Evolutionary conservation across 2,329 filamentous ascomycete species (phyloP).

Genomic region (Taxawa tesnikishii): DNA sequence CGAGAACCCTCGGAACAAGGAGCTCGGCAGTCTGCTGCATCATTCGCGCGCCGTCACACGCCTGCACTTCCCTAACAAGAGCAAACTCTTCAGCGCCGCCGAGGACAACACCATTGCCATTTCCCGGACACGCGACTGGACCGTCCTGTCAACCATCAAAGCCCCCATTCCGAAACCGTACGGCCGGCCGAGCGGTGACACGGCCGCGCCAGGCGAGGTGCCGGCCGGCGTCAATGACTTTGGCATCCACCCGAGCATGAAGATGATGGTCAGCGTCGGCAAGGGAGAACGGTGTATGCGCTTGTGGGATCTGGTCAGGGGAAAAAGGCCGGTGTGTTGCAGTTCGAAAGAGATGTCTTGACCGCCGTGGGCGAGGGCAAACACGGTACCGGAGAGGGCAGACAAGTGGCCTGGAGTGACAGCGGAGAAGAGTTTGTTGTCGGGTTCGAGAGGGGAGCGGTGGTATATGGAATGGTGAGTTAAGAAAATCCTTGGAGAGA

Average conservation of each 20-base stretch:
- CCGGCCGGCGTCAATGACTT: slow-evolving; percentile 91
- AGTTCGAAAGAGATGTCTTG: slow-evolving; percentile 64
- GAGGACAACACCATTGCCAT: slow-evolving; percentile 90
- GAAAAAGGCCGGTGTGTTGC: slow-evolving; percentile 90
- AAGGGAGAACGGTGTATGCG: slow-evolving; percentile 85
- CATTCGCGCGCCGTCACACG: slow-evolving; percentile 73
- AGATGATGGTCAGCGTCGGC: slow-evolving; percentile 87
- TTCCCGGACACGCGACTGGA: slow-evolving; percentile 80
- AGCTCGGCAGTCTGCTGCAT: slow-evolving; percentile 76
- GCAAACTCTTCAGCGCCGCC: slow-evolving; percentile 75
- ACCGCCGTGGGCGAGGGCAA: slow-evolving; percentile 63
- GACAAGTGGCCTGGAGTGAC: slow-evolving; percentile 68
- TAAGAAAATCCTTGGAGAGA: no score
- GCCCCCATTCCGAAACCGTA: slow-evolving; percentile 70
- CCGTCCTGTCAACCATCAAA: slow-evolving; percentile 75
- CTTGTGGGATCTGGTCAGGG: slow-evolving; percentile 92
- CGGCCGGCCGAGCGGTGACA: slow-evolving; percentile 80
- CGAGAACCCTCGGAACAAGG: slow-evolving; percentile 77
- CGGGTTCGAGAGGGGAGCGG: slow-evolving; percentile 71
- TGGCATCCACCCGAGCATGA: slow-evolving; percentile 90
- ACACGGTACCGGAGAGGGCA: slow-evolving; percentile 69
- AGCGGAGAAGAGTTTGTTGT: slow-evolving; percentile 76
- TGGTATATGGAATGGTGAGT: slow-evolving; percentile 67
- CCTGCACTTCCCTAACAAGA: slow-evolving; percentile 70
- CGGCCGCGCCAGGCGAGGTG: slow-evolving; percentile 65